Evolutionary conservation across 352 stramenopile species (phyloP), one percentile per base, ranked within the genome.

Genomic region (Phytophthora pisi): DNA sequence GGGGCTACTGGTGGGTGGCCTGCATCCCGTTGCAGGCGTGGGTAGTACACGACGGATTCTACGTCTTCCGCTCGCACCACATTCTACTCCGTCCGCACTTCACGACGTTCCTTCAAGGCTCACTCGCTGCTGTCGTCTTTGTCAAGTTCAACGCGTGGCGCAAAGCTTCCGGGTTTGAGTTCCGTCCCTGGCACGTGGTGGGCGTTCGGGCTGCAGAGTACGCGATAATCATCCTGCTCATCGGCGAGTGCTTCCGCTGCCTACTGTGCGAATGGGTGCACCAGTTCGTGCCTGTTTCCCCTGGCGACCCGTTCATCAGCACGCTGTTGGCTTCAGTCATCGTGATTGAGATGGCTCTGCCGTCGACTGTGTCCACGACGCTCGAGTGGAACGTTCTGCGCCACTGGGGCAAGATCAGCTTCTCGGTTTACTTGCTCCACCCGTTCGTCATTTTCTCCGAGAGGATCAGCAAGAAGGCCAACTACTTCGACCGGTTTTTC

Each of bases 371-470:
- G 11, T 51, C 75, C 9, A 63, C 55, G 0, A 18, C 68, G 2
- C 62, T 80, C 26, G 75, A 83, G 51, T 83, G 68, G 72, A 72
- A 50, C 24, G 53, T 50, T 18, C 23, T 59, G 11, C 53, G 53
- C 11, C 34, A 59, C 38, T 49, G 34, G 54, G 72, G 75, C 59
- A 80, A 83, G 28, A 54, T 83, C 34, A 80, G 72, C 57, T 83
- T 75, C 47, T 83, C 75, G 5, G 60, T 78, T 34, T 83, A 83
- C 58, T 42, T 83, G 62, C 62, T 83, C 2, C 75, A 80, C 62
- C 70, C 45, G n/a, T 83, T 78, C 23, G 68, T 59, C 36, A 36
- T 59, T 16, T 59, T 49, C 54, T 40, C 54, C 20, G 34, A 60
- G 26, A 36, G 26, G 15, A 24, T 43, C 18, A 59, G 53, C 8